A percentile compares a stretch with the other conserved stretches of the same genome.
Evolutionary conservation across 1,139 yeast species (phyloP).

Genomic region (Debaryomyces coudertii): DNA sequence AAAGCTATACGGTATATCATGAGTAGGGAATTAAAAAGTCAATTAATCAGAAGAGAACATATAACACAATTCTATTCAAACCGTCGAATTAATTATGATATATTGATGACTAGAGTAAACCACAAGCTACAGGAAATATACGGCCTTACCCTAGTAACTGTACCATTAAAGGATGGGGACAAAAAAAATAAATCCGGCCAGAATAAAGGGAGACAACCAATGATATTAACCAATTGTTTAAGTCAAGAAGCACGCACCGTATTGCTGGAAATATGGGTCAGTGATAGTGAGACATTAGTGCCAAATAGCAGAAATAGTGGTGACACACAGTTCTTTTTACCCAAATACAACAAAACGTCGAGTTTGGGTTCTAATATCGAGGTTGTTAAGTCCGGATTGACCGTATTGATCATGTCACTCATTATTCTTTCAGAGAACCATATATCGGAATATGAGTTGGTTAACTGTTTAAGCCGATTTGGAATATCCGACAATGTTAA

Average conservation of each 20-base stretch:
- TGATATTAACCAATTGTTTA: constrained; percentile 26
- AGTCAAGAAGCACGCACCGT: constrained; percentile 23
- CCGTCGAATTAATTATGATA: constrained; percentile 18
- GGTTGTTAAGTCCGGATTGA: constrained; percentile 34
- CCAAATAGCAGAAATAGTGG: constrained; percentile 17
- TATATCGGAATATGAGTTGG: constrained; percentile 31
- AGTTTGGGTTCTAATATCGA: constrained; percentile 28
- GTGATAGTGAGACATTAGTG: constrained; percentile 13
- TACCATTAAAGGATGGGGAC: constrained; percentile 18
- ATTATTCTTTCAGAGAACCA: constrained; percentile 40
- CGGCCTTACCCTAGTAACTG: constrained; percentile 34
- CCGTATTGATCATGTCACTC: constrained; percentile 30
- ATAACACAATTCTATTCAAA: constrained; percentile 22
- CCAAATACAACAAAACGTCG: constrained; percentile 17
- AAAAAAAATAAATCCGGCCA: constrained; percentile 13
- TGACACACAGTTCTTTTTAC: constrained; percentile 22
- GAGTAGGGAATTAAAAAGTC: constrained; percentile 29
- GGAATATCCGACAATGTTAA: constrained; percentile 33
- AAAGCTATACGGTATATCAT: constrained; percentile 28
- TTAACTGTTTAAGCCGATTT: constrained; percentile 26
- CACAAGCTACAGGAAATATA: constrained; percentile 26
- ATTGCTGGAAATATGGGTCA: constrained; percentile 28
- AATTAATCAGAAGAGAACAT: constrained; percentile 31
- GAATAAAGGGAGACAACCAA: constrained; percentile 17
- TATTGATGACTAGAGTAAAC: constrained; percentile 11